phyloP scores from a whole-genome alignment of 352 stramenopile species.

The Globisporangium splendens region DNA sequence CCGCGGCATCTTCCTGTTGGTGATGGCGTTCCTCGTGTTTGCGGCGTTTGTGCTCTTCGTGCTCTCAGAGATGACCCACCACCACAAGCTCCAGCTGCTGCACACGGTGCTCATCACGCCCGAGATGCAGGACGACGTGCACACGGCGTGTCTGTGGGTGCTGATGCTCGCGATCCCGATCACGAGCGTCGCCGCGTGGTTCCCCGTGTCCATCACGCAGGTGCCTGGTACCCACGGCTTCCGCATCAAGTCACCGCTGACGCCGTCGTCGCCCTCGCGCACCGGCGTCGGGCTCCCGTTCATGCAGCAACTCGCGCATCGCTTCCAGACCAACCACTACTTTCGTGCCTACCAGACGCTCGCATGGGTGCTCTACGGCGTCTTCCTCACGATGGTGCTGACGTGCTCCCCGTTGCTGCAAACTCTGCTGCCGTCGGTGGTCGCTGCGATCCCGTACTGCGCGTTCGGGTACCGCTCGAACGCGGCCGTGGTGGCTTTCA shows the following conservation, averaged over 20 bases:
- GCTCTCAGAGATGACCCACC: slow-evolving; percentile 47
- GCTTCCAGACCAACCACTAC: slow-evolving; percentile 44
- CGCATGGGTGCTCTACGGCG: slow-evolving; percentile 50
- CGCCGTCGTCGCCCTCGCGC: slow-evolving; percentile 21
- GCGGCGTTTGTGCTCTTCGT: slow-evolving; percentile 62
- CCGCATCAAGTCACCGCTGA: slow-evolving; percentile 30
- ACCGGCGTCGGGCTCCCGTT: slow-evolving; percentile 19
- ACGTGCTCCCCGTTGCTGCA: slow-evolving; percentile 21
- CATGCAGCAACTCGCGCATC: slow-evolving; percentile 13
- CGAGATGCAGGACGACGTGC: slow-evolving; percentile 32
- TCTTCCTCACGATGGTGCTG: slow-evolving; percentile 47
- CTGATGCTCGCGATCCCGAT: slow-evolving; percentile 44
- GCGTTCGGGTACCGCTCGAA: slow-evolving; percentile 42
- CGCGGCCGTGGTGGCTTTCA: slow-evolving; percentile 58
- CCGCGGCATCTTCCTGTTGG: slow-evolving; percentile 52
- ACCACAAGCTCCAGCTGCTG: slow-evolving; percentile 15
- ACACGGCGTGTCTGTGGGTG: slow-evolving; percentile 35
- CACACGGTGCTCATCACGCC: slow-evolving; percentile 23
- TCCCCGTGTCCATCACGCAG: slow-evolving; percentile 48
- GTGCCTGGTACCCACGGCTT: slow-evolving; percentile 15
- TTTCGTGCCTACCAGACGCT: slow-evolving; percentile 71
- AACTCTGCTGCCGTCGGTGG: not conserved
- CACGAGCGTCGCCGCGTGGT: slow-evolving; percentile 59
- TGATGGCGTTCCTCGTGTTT: slow-evolving; percentile 53
- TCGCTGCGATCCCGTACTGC: slow-evolving; percentile 31